A percentile compares a stretch with the other conserved stretches of the same genome.
phyloP scores from a whole-genome alignment of 306 rosid species.

The Vigna hirtella region DNA sequence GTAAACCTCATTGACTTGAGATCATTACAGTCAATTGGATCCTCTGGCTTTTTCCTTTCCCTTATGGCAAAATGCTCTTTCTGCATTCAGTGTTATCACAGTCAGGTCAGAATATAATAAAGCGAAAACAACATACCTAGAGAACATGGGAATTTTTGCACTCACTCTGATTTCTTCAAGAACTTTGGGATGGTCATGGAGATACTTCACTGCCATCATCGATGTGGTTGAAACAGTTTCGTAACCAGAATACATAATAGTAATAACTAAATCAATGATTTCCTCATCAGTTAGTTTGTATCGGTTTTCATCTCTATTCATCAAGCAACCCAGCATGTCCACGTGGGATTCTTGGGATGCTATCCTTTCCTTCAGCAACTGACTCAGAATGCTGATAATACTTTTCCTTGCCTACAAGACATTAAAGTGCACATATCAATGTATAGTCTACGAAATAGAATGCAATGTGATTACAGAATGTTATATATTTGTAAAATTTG shows the following conservation, averaged over 20 bases:
- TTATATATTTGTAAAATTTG: neutral
- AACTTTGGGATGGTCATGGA: conserved; percentile 86
- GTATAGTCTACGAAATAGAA: neutral
- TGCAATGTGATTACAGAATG: neutral
- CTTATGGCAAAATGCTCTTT: conserved; percentile 87
- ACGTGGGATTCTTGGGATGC: conserved; percentile 54
- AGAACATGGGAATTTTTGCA: conserved; percentile 27
- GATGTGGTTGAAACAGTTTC: conserved; percentile 98
- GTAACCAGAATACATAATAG: conserved; percentile 91
- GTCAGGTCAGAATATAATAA: conserved; percentile 10
- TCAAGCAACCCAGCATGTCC: conserved; percentile 81
- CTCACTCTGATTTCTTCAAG: conserved; percentile 93
- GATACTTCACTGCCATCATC: conserved; percentile 98
- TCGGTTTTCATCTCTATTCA: conserved; percentile 62
- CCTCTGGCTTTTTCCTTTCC: conserved; percentile 71
- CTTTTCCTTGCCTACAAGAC: conserved; percentile 80
- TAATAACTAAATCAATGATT: conserved; percentile 82
- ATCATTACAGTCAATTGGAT: conserved; percentile 81
- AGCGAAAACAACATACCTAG: neutral
- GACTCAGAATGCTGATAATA: conserved; percentile 64
- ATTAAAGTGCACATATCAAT: neutral
- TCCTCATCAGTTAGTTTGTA: conserved; percentile 78
- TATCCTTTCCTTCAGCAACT: conserved; percentile 73
- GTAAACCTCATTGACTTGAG: conserved; percentile 89
- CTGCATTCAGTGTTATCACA: conserved; percentile 46